Percentiles rank a stretch among this genome's conserved stretches.
Evolutionary conservation across 2,329 filamentous ascomycete species (phyloP).

Genomic region (Talaromyces sp.): DNA sequence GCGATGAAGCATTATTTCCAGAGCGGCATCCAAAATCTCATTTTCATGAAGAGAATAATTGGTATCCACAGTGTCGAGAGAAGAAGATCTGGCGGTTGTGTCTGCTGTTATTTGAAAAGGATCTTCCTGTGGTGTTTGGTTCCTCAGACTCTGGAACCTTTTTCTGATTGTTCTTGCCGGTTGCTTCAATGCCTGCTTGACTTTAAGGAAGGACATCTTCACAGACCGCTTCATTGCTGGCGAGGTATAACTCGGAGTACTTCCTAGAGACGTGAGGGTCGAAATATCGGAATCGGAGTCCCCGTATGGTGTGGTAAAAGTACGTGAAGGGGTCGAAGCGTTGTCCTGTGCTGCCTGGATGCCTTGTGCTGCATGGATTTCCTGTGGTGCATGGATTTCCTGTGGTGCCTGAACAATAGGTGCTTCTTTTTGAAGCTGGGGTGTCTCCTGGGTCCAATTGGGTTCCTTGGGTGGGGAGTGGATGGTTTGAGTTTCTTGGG

Average conservation of each 20-base stretch:
- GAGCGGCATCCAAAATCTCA: conserved; percentile 9
- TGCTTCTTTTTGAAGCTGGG: not conserved
- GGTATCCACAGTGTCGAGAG: not conserved
- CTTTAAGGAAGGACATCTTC: not conserved
- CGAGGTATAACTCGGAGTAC: not conserved
- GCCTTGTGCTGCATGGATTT: not conserved
- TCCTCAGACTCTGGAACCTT: not conserved
- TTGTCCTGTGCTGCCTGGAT: conserved; percentile 3
- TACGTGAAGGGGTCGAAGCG: not conserved
- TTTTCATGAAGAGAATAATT: conserved; percentile 5
- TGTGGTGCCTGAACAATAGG: not conserved
- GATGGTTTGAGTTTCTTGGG: not conserved
- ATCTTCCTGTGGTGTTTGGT: not conserved
- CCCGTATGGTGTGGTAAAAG: not conserved
- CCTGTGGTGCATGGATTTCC: not conserved
- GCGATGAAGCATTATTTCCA: conserved; percentile 5
- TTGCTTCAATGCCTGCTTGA: conserved; percentile 1
- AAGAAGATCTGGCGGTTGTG: not conserved
- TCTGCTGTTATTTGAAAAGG: not conserved
- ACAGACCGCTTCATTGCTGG: not conserved
- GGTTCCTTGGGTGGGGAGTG: not conserved
- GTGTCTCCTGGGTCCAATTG: not conserved
- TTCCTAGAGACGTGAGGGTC: not conserved
- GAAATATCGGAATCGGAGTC: not conserved
- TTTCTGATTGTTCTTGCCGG: not conserved